A percentile compares a stretch with the other conserved stretches of the same genome.
These are phyloP conservation scores for Xylaria sp. DNA, from an alignment of 2,329 filamentous ascomycete species.

Conservation along the genomic window DNA sequence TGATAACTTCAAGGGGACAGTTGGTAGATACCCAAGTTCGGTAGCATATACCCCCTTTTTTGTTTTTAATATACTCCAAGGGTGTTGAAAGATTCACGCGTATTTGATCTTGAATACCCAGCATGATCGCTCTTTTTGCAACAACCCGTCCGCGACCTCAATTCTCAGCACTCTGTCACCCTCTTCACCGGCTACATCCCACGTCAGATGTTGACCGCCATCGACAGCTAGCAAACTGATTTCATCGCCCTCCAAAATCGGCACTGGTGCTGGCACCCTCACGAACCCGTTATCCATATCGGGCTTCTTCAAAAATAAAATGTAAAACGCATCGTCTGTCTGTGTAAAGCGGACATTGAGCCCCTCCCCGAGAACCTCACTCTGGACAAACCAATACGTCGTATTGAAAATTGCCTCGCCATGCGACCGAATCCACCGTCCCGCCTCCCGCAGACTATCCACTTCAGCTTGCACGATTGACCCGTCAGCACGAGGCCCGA, in stretches of 20 bases:
- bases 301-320: slow-evolving; percentile 52
- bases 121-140: slow-evolving; percentile 35
- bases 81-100: slow-evolving; percentile 10
- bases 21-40: not conserved
- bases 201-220: slow-evolving; percentile 38
- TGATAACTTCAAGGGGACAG: not conserved
- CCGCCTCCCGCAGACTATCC: slow-evolving; percentile 55
- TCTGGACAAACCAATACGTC: slow-evolving; percentile 49
- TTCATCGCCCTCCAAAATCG: slow-evolving; percentile 52
- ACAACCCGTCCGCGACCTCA: slow-evolving; percentile 26
- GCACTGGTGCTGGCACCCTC: slow-evolving; percentile 50
- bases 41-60: not conserved
- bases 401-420: slow-evolving; percentile 63
- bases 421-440: slow-evolving; percentile 59
- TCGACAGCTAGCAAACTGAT: slow-evolving; percentile 50
- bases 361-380: slow-evolving; percentile 30
- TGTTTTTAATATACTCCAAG: not conserved
- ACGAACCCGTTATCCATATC: slow-evolving; percentile 41
- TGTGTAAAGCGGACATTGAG: slow-evolving; percentile 56
- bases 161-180: slow-evolving; percentile 27
- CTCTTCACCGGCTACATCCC: slow-evolving; percentile 28
- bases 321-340: slow-evolving; percentile 58
- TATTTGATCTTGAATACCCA: slow-evolving; percentile 40
- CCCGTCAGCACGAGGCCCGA: slow-evolving; percentile 62
- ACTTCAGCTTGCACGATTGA: slow-evolving; percentile 56